phyloP scores from a whole-genome alignment of 2,329 filamentous ascomycete genomes.

The Plenodomus lindquistii region DNA sequence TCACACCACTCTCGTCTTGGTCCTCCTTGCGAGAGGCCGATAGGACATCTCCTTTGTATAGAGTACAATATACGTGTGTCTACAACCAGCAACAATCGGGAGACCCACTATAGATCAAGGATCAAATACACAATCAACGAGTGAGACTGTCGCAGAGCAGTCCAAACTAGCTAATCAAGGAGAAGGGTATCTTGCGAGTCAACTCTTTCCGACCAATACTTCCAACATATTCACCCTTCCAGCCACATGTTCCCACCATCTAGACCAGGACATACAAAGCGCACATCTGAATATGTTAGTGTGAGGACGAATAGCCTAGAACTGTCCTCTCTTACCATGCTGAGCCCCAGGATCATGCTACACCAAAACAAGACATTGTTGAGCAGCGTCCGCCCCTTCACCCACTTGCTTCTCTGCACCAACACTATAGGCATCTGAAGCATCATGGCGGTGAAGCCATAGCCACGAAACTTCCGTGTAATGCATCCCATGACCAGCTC shows the following conservation, averaged over 20 bases:
- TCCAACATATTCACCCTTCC: background rate
- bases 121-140: too few species aligned
- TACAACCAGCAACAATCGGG: too few species aligned
- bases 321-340: conserved; percentile 66
- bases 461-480: conserved; percentile 92
- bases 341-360: conserved; percentile 85
- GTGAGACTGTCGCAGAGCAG: background rate
- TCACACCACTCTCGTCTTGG: background rate
- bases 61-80: too few species aligned
- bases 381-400: conserved; percentile 73
- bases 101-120: too few species aligned
- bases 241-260: background rate
- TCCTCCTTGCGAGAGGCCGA: too few species aligned
- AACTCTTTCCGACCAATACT: background rate
- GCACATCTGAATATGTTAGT: conserved; percentile 39
- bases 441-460: conserved; percentile 96
- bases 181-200: conserved; percentile 24
- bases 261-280: conserved; percentile 16
- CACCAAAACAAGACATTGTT: conserved; percentile 83
- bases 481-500: conserved; percentile 98
- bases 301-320: too few species aligned
- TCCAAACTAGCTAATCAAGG: conserved; percentile 3
- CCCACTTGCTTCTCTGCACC: conserved; percentile 78
- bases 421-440: conserved; percentile 93
- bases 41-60: too few species aligned